Evolutionary conservation across 2,329 filamentous ascomycete species (phyloP).

Genomic region (Fusarium sp.): DNA sequence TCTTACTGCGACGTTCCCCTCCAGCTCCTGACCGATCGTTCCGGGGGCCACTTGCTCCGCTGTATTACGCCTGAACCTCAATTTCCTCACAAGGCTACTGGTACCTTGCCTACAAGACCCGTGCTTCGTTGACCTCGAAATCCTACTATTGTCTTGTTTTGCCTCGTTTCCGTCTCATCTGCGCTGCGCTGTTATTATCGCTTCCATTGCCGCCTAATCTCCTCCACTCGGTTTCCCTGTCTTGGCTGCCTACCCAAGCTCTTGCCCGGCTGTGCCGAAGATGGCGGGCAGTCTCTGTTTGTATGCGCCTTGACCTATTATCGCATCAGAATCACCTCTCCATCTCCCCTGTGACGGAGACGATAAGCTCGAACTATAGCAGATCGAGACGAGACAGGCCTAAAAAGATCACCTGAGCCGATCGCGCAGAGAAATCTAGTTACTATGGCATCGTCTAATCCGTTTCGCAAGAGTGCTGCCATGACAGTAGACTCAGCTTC

Average conservation of each 20-base stretch:
- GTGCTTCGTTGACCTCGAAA: slow-evolving; percentile 18
- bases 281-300: slow-evolving; percentile 42
- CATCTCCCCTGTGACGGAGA: slow-evolving; percentile 10
- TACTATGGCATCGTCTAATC: slow-evolving; percentile 56
- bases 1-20: not conserved
- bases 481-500: slow-evolving; percentile 32
- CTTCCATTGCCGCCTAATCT: slow-evolving; percentile 23
- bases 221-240: slow-evolving; percentile 13
- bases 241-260: slow-evolving; percentile 21
- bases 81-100: slow-evolving; percentile 12
- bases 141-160: not conserved
- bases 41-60: slow-evolving; percentile 31
- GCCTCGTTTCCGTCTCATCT: slow-evolving; percentile 3
- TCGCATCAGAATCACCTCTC: slow-evolving; percentile 20
- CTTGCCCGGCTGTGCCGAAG: slow-evolving; percentile 43
- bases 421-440: slow-evolving; percentile 1
- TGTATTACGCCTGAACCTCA: slow-evolving; percentile 5
- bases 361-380: slow-evolving; percentile 19
- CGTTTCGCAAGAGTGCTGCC: slow-evolving; percentile 58
- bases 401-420: slow-evolving; percentile 8
- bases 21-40: slow-evolving; percentile 40
- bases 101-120: slow-evolving; percentile 4
- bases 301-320: slow-evolving; percentile 40
- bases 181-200: slow-evolving; percentile 18
- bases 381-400: slow-evolving; percentile 15